Conservation (phyloP, 179 eudicot species). For the Silene vulgaris region DNA sequence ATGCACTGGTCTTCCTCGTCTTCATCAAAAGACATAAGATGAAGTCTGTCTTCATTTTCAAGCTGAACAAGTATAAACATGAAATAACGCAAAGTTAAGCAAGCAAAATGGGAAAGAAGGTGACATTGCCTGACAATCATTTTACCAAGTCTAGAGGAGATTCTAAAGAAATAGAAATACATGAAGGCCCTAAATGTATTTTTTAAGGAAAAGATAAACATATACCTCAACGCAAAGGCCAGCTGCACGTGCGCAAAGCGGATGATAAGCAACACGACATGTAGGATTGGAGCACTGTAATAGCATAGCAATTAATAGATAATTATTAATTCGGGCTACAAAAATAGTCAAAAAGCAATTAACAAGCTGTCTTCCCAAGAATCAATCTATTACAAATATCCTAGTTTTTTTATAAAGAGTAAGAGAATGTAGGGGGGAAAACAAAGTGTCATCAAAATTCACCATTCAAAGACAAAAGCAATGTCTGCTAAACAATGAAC, state of each 20-base stretch:
- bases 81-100: not conserved
- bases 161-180: not conserved
- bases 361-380: conserved; percentile 5
- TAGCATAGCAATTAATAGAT: conserved; percentile 6
- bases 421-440: not conserved
- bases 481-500: not conserved
- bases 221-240: conserved; percentile 89
- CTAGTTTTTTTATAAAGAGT: not conserved
- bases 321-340: not conserved
- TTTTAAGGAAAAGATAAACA: conserved; percentile 10
- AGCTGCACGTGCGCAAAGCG: conserved; percentile 97
- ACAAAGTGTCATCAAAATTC: not conserved
- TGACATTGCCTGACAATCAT: not conserved
- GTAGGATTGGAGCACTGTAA: conserved; percentile 80
- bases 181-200: conserved; percentile 4
- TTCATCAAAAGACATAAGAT: conserved; percentile 68
- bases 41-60: conserved; percentile 75
- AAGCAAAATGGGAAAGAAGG: conserved; percentile 9
- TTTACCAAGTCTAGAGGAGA: not conserved
- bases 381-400: not conserved
- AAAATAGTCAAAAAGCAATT: not conserved
- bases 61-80: conserved; percentile 45
- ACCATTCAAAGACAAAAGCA: not conserved
- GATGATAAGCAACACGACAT: conserved; percentile 92
- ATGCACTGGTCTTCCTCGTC: conserved; percentile 91